Evolutionary conservation across 257 asterid species (phyloP).

Genomic region (Eucommia ulmoides): DNA sequence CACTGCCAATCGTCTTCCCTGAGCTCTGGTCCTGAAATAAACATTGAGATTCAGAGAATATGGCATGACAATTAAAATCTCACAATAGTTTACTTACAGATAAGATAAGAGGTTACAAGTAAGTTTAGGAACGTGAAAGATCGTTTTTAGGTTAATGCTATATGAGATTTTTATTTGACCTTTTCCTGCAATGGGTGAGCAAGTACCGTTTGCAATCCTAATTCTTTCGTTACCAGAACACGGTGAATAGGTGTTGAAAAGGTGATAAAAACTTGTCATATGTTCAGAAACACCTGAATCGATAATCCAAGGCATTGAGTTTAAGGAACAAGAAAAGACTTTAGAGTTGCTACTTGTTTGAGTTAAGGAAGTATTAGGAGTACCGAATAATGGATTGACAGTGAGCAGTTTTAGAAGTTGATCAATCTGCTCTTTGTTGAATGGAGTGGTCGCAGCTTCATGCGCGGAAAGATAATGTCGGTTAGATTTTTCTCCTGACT

Average conservation of each 20-base stretch:
- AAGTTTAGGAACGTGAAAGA: neutral
- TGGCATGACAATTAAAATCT: neutral
- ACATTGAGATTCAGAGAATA: neutral
- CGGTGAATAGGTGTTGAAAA: neutral
- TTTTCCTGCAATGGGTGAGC: neutral
- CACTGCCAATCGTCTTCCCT: neutral
- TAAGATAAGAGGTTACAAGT: neutral
- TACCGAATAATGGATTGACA: too few relatives aligned
- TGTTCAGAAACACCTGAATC: neutral
- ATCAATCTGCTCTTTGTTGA: too few relatives aligned
- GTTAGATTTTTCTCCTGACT: too few relatives aligned
- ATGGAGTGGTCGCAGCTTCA: too few relatives aligned
- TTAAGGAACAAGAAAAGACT: too few relatives aligned
- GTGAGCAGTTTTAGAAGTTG: too few relatives aligned
- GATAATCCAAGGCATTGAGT: neutral
- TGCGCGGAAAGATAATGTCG: too few relatives aligned
- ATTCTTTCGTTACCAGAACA: neutral
- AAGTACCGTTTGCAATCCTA: neutral
- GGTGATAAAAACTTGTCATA: neutral
- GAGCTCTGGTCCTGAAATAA: neutral
- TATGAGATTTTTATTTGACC: neutral
- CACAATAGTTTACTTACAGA: neutral
- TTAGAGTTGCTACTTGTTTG: too few relatives aligned
- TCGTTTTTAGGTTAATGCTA: neutral
- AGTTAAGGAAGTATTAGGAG: too few relatives aligned